Conservation (phyloP, 176 grass and related monocot genomes). For the Stipa capillata region DNA sequence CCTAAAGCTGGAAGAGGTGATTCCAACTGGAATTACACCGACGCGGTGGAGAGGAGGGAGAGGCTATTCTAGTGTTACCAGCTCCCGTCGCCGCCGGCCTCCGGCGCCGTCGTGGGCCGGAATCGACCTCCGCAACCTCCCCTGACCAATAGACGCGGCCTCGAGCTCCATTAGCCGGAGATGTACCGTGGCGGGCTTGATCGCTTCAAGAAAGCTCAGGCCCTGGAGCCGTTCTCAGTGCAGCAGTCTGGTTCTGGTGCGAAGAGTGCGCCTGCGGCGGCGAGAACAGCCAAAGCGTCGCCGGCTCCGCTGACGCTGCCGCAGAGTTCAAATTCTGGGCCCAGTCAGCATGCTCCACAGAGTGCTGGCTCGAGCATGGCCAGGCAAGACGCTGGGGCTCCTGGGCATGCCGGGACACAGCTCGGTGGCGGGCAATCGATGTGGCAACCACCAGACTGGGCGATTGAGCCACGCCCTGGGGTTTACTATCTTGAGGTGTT, state of each 20-base stretch:
- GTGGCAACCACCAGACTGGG: constrained; percentile 96
- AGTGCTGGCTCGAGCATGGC: neutral
- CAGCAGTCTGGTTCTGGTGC: constrained; percentile 15
- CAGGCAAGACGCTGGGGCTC: constrained; percentile 19
- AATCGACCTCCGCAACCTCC: too few relatives aligned
- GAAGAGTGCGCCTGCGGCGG: constrained; percentile 14
- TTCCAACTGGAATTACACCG: too few relatives aligned
- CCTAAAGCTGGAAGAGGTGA: too few relatives aligned
- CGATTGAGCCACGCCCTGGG: constrained; percentile 58
- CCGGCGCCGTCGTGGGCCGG: too few relatives aligned
- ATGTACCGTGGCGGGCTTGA: constrained; percentile 92
- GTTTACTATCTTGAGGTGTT: constrained; percentile 89
- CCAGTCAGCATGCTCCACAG: constrained; percentile 12
- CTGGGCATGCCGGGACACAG: constrained; percentile 34
- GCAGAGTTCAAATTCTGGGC: constrained; percentile 6
- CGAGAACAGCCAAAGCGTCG: constrained; percentile 13
- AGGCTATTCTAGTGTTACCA: too few relatives aligned
- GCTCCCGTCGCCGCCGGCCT: too few relatives aligned
- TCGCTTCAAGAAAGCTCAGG: constrained; percentile 88
- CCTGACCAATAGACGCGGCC: too few relatives aligned
- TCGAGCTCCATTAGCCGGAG: neutral
- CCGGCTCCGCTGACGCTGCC: constrained; percentile 6
- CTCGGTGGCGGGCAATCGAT: constrained; percentile 79
- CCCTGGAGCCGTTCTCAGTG: constrained; percentile 71
- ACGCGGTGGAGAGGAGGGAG: too few relatives aligned